These are phyloP conservation scores for Meira miltonrushii DNA, from an alignment of 1,284 basidiomycete genomes.

Conservation along the genomic window DNA sequence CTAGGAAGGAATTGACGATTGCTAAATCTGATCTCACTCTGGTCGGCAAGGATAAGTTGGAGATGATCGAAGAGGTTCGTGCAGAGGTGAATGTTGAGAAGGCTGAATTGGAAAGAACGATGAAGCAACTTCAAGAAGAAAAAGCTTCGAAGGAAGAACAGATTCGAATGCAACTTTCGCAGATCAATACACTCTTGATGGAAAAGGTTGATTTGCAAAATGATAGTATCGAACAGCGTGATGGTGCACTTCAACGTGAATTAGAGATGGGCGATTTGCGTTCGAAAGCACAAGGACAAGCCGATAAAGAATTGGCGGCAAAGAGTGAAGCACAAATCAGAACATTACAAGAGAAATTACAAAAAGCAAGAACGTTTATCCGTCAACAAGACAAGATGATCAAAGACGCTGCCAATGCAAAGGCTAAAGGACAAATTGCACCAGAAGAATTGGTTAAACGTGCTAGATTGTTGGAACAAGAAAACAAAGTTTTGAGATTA, in stretches of 20 bases:
- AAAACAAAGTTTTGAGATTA: conserved; percentile 19
- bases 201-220: conserved; percentile 83
- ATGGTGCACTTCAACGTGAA: conserved; percentile 61
- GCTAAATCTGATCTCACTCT: conserved; percentile 69
- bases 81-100: conserved; percentile 86
- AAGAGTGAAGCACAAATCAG: conserved; percentile 69
- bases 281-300: conserved; percentile 66
- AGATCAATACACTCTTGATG: conserved; percentile 61
- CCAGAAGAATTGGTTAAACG: conserved; percentile 9
- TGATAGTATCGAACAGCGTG: conserved; percentile 46
- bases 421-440: conserved; percentile 4
- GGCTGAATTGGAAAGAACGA: conserved; percentile 65
- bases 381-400: conserved; percentile 68
- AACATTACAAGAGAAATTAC: conserved; percentile 68
- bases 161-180: conserved; percentile 81
- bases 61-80: conserved; percentile 68
- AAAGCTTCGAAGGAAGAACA: conserved; percentile 72
- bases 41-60: conserved; percentile 56
- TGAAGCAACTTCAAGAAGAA: conserved; percentile 64
- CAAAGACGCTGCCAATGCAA: conserved; percentile 31
- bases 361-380: conserved; percentile 84
- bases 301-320: conserved; percentile 70
- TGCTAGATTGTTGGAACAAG: conserved; percentile 21
- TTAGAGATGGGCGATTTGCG: conserved; percentile 60
- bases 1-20: conserved; percentile 68